These are phyloP conservation scores for Xylaria sp. DNA, from an alignment of 2,329 filamentous ascomycete species.

Conservation along the genomic window DNA sequence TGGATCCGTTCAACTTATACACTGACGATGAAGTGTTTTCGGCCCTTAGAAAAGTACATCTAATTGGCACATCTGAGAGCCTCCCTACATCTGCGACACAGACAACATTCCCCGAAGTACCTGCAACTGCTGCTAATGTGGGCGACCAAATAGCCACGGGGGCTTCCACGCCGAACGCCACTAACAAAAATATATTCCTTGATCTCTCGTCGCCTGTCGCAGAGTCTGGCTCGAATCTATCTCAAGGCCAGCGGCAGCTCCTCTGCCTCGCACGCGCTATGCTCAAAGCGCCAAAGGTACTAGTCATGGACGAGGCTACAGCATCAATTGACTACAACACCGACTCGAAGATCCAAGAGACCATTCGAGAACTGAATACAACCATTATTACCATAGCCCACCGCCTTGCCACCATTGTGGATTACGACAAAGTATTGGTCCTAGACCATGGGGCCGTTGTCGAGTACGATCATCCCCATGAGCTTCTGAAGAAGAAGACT, in stretches of 20 bases:
- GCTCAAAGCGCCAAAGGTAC: conserved; percentile 87
- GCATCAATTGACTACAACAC: conserved; percentile 97
- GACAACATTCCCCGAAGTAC: conserved; percentile 27
- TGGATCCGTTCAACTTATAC: conserved; percentile 91
- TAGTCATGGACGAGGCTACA: conserved; percentile 99
- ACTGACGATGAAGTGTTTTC: conserved; percentile 91
- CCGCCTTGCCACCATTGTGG: conserved; percentile 93
- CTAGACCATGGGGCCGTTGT: conserved; percentile 88
- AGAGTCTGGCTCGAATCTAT: conserved; percentile 93
- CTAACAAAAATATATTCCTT: conserved; percentile 95
- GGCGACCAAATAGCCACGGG: conserved; percentile 37
- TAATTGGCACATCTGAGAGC: conserved; percentile 73
- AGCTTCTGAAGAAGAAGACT: conserved; percentile 76
- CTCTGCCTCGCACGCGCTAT: conserved; percentile 92
- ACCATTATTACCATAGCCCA: conserved; percentile 98
- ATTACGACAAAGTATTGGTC: conserved; percentile 97
- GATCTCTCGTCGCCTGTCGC: conserved; percentile 85
- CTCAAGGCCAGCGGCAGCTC: conserved; percentile 94
- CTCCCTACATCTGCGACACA: conserved; percentile 30
- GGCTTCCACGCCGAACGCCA: conserved; percentile 56
- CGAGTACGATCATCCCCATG: conserved; percentile 91
- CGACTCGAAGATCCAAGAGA: conserved; percentile 95
- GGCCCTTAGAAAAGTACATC: conserved; percentile 86
- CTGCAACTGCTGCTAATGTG: conserved; percentile 22
- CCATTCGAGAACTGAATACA: conserved; percentile 89